These are phyloP conservation scores for Violaceomyces palustris DNA, from an alignment of 1,284 basidiomycete species.

Conservation along the genomic window DNA sequence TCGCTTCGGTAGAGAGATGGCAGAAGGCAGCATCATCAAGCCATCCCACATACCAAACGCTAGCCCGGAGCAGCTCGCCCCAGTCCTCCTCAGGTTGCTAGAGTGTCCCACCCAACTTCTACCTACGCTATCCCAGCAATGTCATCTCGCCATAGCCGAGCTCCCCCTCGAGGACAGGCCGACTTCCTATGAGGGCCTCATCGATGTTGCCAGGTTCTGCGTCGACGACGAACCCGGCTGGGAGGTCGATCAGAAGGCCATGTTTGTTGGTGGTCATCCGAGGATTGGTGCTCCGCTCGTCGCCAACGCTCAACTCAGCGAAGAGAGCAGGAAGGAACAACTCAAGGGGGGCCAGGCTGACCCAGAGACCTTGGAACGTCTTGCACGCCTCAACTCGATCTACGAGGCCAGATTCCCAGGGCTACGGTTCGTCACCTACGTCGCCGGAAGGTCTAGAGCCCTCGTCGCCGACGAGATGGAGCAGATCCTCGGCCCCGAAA, in stretches of 20 bases:
- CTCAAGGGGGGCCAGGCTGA: slow-evolving; percentile 32
- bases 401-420: slow-evolving; percentile 47
- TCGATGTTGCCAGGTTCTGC: slow-evolving; percentile 50
- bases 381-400: slow-evolving; percentile 35
- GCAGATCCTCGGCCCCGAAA: slow-evolving; percentile 19
- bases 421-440: slow-evolving; percentile 48
- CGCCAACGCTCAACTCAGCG: slow-evolving; percentile 19
- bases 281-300: slow-evolving; percentile 33
- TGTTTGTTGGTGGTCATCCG: slow-evolving; percentile 39
- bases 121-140: slow-evolving; percentile 24
- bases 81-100: slow-evolving; percentile 32
- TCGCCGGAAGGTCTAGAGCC: slow-evolving; percentile 58
- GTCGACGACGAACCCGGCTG: slow-evolving; percentile 51
- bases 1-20: too few relatives aligned
- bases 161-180: slow-evolving; percentile 42
- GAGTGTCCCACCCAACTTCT: slow-evolving; percentile 21
- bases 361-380: slow-evolving; percentile 31
- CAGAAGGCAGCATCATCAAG: too few relatives aligned
- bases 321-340: slow-evolving; percentile 35
- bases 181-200: slow-evolving; percentile 45
- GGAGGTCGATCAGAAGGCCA: slow-evolving; percentile 16
- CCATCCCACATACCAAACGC: slow-evolving; percentile 30
- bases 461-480: slow-evolving; percentile 33
- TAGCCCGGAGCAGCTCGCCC: slow-evolving; percentile 25
- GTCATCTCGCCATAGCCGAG: slow-evolving; percentile 37